Percentiles rank a stretch among this genome's conserved stretches.
These are phyloP conservation scores for Maudiozyma serrabonitensis DNA, from an alignment of 805 yeast species.

Conservation along the genomic window DNA sequence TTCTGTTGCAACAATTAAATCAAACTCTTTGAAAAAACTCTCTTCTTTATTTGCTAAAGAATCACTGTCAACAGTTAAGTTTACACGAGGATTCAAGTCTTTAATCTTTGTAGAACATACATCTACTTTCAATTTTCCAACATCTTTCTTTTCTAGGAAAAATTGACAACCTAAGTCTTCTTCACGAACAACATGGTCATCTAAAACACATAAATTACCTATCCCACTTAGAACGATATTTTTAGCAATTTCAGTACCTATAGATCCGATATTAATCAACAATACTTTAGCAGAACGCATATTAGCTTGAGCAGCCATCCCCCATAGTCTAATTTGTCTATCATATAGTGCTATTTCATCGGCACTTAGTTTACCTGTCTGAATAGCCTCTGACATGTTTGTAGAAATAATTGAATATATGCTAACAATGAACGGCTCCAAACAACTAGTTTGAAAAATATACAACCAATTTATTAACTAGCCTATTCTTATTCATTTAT, in stretches of 20 bases:
- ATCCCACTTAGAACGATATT: conserved; percentile 84
- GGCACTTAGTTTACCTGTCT: conserved; percentile 20
- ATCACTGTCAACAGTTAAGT: conserved; percentile 36
- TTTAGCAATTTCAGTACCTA: conserved; percentile 76
- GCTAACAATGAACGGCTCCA: too few relatives aligned
- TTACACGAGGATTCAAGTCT: conserved; percentile 75
- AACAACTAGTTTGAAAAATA: too few relatives aligned
- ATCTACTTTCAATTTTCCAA: conserved; percentile 49
- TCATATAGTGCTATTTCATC: conserved; percentile 91
- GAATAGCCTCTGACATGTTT: background rate
- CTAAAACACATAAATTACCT: conserved; percentile 66
- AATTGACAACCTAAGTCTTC: conserved; percentile 69
- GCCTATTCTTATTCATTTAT: too few relatives aligned
- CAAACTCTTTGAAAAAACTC: conserved; percentile 44
- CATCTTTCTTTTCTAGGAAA: conserved; percentile 46
- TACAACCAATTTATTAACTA: too few relatives aligned
- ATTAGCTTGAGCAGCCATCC: conserved; percentile 76
- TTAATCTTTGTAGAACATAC: conserved; percentile 47
- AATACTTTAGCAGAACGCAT: conserved; percentile 66
- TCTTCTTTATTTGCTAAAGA: conserved; percentile 17
- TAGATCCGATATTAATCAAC: conserved; percentile 61
- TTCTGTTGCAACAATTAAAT: conserved; percentile 71
- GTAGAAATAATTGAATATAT: background rate
- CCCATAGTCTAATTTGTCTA: conserved; percentile 93
- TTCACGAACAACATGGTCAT: conserved; percentile 41